Base-by-base conservation (phyloP, 75 land plant genomes). In the Pseudotsuga menziesii region DNA sequence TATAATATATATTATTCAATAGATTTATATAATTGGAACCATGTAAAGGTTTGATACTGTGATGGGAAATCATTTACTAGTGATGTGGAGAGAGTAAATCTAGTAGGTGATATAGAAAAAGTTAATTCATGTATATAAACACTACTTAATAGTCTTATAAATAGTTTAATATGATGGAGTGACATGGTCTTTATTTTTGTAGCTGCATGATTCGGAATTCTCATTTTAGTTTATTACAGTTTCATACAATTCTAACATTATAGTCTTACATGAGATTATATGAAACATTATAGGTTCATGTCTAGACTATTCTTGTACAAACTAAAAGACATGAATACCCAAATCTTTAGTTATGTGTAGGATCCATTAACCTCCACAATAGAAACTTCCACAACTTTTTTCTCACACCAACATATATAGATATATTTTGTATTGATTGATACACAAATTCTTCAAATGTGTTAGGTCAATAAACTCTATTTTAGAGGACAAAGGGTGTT, bases 21-120 rank as follows among this genome's bases (percentile, higher is more conserved):
- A 95, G 98, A 95, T 75, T 95, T 95, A 77, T 93, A 79, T 83
- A 91, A 95, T 80, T 95, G 96, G 98, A 95, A 95, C 60, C 87
- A 90, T 48, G 85, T 95, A 41, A 87, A 85, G 76, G 81, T 95
- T 20, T 81, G 91, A 19, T 95, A 95, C 81, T 95, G 98, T 80
- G 98, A 95, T 85, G 98, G 98, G 16, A 85, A 88, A 59, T 95
- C 98, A 22, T 95, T 95, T 71, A 82, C 84, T 71, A 96, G 98
- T 52, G 91, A 95, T 67, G 78, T 82, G 6, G 81, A 74, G 61
- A 27, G 26, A 74, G 76, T 89, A 12, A 58, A 84, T 72, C 87
- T 85, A 27, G 93, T 91, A 75, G 80, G 92, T 67, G 8, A 29
- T 16, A 5, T 1, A 16, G 41, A 64, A 35, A 69, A 12, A 22